Evolutionary conservation across 1,284 basidiomycete genomes (phyloP), one percentile per base, ranked within the genome.

Genomic region (Malassezia globosa): DNA sequence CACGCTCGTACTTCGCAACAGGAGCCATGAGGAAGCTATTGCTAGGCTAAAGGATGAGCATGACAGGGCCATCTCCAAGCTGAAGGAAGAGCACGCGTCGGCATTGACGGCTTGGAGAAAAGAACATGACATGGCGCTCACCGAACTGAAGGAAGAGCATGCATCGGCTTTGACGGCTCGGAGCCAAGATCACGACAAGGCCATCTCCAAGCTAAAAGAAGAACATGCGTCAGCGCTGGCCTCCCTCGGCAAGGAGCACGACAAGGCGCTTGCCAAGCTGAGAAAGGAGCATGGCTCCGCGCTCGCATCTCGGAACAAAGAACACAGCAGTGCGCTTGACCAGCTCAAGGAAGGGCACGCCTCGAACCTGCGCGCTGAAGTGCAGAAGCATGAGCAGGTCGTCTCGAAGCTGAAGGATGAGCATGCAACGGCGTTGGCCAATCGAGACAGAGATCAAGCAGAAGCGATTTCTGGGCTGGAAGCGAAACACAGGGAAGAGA

Each of bases 311-410:
- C 25, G 25, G 13, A 16, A 19, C 14, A 18, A 26, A 14, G 21
- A 34, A 33, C 42, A 43, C 21, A 31, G 24, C 19, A 2, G n/a
- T 35, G 26, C n/a, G 10, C n/a, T 39, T 3, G n/a, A 29, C 22
- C 21, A 34, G 24, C 35, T 50, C n/a, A 14, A 21, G 18, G 16
- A 33, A 11, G 36, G 42, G 36, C 33, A 48, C 23, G 33, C 39
- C n/a, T n/a, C n/a, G n/a, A n/a, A n/a, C n/a, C 39, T 16, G 31
- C 7, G 24, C 39, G 26, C 21, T 3, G 11, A 13, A n/a, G n/a
- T 22, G 7, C n/a, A n/a, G 21, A 38, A 25, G 22, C 7, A 16
- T 25, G 22, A 10, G 37, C 37, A 3, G 22, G 23, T 7, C n/a
- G n/a, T n/a, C n/a, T n/a, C 33, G 3, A 13, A 46, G 14, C 31